A percentile compares a stretch with the other conserved stretches of the same genome.
Evolutionary conservation across 352 stramenopile species (phyloP).

Genomic region (Pythium volutum): DNA sequence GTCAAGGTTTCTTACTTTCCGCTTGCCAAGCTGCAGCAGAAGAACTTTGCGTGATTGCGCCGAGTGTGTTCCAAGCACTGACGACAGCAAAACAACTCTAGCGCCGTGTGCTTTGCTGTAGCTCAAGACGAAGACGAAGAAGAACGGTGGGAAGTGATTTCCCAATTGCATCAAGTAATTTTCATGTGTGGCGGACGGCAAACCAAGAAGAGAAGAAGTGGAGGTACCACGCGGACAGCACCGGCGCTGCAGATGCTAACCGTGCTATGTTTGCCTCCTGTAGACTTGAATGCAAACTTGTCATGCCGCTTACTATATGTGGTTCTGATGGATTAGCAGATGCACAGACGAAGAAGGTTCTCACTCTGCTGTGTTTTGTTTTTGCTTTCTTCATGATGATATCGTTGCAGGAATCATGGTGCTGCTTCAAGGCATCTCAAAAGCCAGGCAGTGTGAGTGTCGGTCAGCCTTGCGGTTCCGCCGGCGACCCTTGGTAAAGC

Average conservation of each 20-base stretch:
- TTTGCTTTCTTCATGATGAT: neutral
- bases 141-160: neutral
- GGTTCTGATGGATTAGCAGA: neutral
- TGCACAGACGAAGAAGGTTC: neutral
- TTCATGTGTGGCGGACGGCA: neutral
- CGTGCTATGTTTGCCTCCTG: constrained; percentile 25
- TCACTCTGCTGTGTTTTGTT: neutral
- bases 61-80: neutral
- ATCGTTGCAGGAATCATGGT: neutral
- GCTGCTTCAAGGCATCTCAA: neutral
- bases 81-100: constrained; percentile 10
- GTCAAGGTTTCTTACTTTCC: constrained; percentile 81
- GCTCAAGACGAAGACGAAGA: neutral
- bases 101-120: constrained; percentile 27
- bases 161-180: neutral
- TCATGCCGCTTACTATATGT: constrained; percentile 18
- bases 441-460: neutral
- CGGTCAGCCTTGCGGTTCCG: neutral
- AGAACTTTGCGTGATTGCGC: constrained; percentile 50
- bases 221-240: constrained; percentile 18
- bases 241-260: constrained; percentile 16
- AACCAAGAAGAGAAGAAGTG: neutral
- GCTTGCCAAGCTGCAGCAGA: constrained; percentile 67
- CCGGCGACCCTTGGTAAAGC: neutral
- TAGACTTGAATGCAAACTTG: constrained; percentile 28